A percentile compares a stretch with the other conserved stretches of the same genome.
phyloP scores from a whole-genome alignment of 306 rosid genomes.

The Ammopiptanthus mongolicus region DNA sequence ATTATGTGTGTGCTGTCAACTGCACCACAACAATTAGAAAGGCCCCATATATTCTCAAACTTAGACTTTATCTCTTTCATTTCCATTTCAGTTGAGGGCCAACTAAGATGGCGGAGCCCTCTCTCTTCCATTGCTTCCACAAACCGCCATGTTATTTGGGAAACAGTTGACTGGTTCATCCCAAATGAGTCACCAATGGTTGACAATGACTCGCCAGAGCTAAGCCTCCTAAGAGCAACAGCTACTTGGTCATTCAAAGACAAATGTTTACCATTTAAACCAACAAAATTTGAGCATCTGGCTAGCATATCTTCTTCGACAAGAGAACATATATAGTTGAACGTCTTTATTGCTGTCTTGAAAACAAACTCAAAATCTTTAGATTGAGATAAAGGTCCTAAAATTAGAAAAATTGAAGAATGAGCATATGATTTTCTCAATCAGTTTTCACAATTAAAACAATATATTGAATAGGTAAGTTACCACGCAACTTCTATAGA shows the following conservation, averaged over 20 bases:
- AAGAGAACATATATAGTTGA: conserved; percentile 79
- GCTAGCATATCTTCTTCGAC: conserved; percentile 66
- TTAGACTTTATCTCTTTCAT: conserved; percentile 65
- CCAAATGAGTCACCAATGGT: conserved; percentile 66
- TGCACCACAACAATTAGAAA: conserved; percentile 88
- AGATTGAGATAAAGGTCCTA: conserved; percentile 64
- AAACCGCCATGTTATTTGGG: conserved; percentile 84
- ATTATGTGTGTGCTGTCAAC: conserved; percentile 71
- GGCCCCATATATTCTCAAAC: conserved; percentile 60
- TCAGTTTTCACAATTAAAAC: conserved; percentile 3
- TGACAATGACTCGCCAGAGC: conserved; percentile 80
- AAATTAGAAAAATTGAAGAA: conserved; percentile 22
- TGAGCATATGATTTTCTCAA: not conserved
- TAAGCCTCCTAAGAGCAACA: conserved; percentile 79
- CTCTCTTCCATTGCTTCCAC: conserved; percentile 89
- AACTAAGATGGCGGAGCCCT: conserved; percentile 68
- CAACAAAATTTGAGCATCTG: conserved; percentile 45
- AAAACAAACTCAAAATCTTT: conserved; percentile 66
- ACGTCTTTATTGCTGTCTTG: conserved; percentile 77
- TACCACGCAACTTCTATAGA: not conserved
- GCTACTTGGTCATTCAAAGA: conserved; percentile 82
- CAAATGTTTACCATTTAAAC: conserved; percentile 50
- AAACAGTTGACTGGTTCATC: conserved; percentile 73
- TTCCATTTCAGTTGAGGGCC: conserved; percentile 70
- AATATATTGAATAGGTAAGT: not conserved